Evolutionary conservation across 192 early-diverging fungal species (phyloP).

Genomic region (Dissophora ornata): DNA sequence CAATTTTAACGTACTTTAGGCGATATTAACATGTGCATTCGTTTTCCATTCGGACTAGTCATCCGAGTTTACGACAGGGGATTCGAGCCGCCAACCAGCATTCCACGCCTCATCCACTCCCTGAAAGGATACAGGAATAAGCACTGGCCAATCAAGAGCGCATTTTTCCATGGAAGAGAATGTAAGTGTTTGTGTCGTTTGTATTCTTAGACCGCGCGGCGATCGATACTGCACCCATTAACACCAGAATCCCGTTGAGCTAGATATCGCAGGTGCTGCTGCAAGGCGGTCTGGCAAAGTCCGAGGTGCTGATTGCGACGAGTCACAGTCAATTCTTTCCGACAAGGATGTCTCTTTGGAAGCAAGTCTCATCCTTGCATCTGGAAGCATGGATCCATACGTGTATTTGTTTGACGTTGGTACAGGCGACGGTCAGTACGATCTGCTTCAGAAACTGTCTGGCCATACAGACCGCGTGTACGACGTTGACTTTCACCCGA

Average conservation of each 20-base stretch:
- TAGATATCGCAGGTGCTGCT: conserved; percentile 48
- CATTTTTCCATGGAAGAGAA: conserved; percentile 79
- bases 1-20: neutral
- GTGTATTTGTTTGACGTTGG: conserved; percentile 81
- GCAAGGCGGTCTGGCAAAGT: conserved; percentile 38
- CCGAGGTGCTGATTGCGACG: conserved; percentile 38
- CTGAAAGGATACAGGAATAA: conserved; percentile 93
- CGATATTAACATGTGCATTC: no score
- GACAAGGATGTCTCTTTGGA: conserved; percentile 61
- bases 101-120: conserved; percentile 77
- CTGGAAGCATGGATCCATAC: conserved; percentile 85
- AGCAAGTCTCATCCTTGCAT: conserved; percentile 76
- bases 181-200: conserved; percentile 59
- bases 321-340: conserved; percentile 13
- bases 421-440: conserved; percentile 60
- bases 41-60: conserved; percentile 62
- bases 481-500: conserved; percentile 89
- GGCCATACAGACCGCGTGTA: conserved; percentile 96
- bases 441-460: conserved; percentile 84
- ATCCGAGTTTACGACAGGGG: conserved; percentile 93
- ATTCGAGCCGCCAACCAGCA: conserved; percentile 77
- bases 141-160: conserved; percentile 95
- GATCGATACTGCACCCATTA: neutral
- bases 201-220: no score
- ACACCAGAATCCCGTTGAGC: neutral